Evolutionary conservation across 1,284 basidiomycete genomes (phyloP).

Genomic region (Inonotus hispidus): DNA sequence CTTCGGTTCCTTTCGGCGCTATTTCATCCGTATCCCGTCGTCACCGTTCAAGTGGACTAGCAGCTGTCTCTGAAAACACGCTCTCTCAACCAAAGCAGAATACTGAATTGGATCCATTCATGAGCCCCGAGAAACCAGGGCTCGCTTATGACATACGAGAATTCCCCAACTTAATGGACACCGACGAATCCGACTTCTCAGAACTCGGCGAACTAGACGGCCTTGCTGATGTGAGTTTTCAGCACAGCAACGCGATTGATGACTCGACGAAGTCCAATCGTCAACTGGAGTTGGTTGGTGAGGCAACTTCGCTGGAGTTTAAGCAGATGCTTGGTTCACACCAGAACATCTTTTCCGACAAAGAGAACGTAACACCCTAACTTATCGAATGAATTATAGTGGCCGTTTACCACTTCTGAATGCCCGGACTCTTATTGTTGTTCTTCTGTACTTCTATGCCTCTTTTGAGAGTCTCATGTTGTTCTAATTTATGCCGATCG

Average conservation of each 20-base stretch:
- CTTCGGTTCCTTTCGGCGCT: constrained; percentile 1
- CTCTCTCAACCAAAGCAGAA: background rate
- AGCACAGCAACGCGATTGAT: background rate
- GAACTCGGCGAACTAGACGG: constrained; percentile 12
- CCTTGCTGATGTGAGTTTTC: constrained; percentile 10
- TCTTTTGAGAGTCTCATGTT: no score
- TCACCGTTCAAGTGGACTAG: constrained; percentile 1
- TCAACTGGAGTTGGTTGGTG: background rate
- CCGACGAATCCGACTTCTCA: constrained; percentile 6
- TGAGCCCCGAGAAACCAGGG: constrained; percentile 18
- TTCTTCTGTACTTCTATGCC: no score
- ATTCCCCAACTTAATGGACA: constrained; percentile 5
- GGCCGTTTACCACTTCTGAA: no score
- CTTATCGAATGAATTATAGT: background rate
- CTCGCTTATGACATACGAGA: constrained; percentile 8
- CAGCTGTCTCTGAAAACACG: constrained; percentile 5
- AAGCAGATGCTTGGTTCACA: background rate
- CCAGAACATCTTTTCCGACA: constrained; percentile 2
- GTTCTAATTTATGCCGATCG: no score
- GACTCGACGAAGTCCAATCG: background rate
- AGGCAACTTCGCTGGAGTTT: background rate
- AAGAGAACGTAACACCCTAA: constrained; percentile 6
- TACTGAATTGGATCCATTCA: background rate
- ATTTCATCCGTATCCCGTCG: constrained; percentile 3
- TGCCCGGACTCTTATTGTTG: no score